Conservation (phyloP, 2,329 filamentous ascomycete species). For the Ilyonectria destructans region DNA sequence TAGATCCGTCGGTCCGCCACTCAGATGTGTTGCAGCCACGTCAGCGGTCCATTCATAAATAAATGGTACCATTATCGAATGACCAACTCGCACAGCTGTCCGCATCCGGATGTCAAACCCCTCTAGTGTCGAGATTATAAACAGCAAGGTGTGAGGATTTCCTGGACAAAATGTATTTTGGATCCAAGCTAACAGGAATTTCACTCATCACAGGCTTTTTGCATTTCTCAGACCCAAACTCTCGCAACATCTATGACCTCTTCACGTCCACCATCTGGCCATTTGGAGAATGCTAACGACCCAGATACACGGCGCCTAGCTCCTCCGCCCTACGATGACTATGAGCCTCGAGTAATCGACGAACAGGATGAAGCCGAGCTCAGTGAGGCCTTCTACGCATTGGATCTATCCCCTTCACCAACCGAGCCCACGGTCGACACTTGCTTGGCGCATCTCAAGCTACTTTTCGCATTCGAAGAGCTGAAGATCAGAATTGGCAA, state of each 20-base stretch:
- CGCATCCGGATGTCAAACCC: not conserved
- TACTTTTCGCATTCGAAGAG: constrained; percentile 74
- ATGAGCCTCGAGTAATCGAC: not conserved
- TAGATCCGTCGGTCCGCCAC: not conserved
- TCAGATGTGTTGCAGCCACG: not conserved
- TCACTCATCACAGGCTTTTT: not conserved
- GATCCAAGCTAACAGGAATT: too few species aligned
- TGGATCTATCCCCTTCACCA: not conserved
- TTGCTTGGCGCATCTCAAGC: constrained; percentile 70
- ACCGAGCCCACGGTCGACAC: not conserved
- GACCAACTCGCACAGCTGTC: not conserved
- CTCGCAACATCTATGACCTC: not conserved
- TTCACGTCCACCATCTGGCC: not conserved
- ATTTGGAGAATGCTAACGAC: too few species aligned
- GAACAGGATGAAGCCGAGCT: not conserved
- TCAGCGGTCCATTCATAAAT: not conserved
- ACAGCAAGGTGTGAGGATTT: too few species aligned
- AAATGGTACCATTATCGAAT: not conserved
- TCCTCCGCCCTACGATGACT: not conserved
- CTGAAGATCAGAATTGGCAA: constrained; percentile 74
- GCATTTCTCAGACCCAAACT: not conserved
- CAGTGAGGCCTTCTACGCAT: not conserved
- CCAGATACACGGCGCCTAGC: not conserved
- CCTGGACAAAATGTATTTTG: too few species aligned
- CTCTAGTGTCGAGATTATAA: not conserved